Evolutionary conservation across 1,284 basidiomycete species (phyloP).

Genomic region (Malassezia nana): DNA sequence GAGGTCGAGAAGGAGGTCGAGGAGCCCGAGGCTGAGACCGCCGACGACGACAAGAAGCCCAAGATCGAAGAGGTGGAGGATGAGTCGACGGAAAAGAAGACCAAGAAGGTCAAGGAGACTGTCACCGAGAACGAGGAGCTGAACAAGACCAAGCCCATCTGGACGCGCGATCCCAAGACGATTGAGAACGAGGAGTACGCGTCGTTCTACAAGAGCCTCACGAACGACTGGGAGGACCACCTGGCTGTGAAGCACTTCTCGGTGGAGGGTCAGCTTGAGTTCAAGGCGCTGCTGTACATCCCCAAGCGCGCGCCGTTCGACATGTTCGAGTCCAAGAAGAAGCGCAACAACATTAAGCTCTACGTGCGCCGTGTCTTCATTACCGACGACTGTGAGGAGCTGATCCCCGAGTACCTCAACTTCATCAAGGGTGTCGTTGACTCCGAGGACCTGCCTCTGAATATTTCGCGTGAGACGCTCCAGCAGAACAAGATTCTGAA

Average conservation of each 20-base stretch:
- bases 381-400: conserved; percentile 99
- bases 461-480: conserved; percentile 99
- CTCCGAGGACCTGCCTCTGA: conserved; percentile 97
- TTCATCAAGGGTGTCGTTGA: conserved; percentile 93
- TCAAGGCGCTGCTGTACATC: conserved; percentile 88
- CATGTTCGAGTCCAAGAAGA: conserved; percentile 99
- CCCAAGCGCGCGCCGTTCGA: conserved; percentile 87
- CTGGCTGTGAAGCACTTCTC: conserved; percentile 99
- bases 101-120: conserved; percentile 67
- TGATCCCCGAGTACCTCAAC: conserved; percentile 99
- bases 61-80: conserved; percentile 71
- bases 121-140: conserved; percentile 79
- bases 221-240: conserved; percentile 98
- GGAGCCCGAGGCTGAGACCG: conserved; percentile 55
- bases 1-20: conserved; percentile 91
- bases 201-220: conserved; percentile 98
- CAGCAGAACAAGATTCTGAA: conserved; percentile 99
- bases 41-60: conserved; percentile 61
- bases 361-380: conserved; percentile 99
- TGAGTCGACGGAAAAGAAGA: conserved; percentile 59
- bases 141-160: conserved; percentile 99
- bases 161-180: conserved; percentile 91
- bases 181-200: conserved; percentile 88
- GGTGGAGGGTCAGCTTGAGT: conserved; percentile 96
- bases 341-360: conserved; percentile 99